Conservation (phyloP, 345 rosid genomes). For the Clausena lansium region DNA sequence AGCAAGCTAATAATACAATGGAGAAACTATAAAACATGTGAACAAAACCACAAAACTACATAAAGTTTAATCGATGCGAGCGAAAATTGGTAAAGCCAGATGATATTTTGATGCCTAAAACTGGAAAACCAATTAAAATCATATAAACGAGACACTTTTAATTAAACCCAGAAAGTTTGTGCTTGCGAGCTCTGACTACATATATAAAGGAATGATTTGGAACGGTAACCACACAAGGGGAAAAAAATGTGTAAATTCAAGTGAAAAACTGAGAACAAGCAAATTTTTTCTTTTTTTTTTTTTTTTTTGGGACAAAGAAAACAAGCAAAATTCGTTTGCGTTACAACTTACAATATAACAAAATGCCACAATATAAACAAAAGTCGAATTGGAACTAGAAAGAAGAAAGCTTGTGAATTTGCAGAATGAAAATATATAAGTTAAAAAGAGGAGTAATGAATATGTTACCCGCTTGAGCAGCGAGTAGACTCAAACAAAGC, state of each 20-base stretch:
- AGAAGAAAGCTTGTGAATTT: neutral
- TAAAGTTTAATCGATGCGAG: neutral
- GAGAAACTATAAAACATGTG: neutral
- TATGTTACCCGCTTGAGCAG: neutral
- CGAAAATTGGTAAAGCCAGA: neutral
- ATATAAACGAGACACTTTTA: neutral
- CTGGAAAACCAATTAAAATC: neutral
- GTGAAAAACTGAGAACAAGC: neutral
- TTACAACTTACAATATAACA: neutral
- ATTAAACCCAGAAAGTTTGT: neutral
- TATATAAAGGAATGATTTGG: neutral
- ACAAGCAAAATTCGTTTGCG: neutral
- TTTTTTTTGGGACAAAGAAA: too few species aligned
- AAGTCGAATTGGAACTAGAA: neutral
- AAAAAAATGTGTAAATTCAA: neutral
- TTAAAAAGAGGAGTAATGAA: neutral
- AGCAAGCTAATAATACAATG: slow-evolving; percentile 9
- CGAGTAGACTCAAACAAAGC: neutral
- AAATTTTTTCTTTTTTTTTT: too few species aligned
- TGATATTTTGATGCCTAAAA: neutral
- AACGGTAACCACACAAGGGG: neutral
- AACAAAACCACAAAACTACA: neutral
- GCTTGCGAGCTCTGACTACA: neutral
- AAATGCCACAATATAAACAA: neutral
- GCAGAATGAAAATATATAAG: neutral